Conservation (phyloP, 2,329 filamentous ascomycete species). For the Exophiala phaeomuriformis region DNA sequence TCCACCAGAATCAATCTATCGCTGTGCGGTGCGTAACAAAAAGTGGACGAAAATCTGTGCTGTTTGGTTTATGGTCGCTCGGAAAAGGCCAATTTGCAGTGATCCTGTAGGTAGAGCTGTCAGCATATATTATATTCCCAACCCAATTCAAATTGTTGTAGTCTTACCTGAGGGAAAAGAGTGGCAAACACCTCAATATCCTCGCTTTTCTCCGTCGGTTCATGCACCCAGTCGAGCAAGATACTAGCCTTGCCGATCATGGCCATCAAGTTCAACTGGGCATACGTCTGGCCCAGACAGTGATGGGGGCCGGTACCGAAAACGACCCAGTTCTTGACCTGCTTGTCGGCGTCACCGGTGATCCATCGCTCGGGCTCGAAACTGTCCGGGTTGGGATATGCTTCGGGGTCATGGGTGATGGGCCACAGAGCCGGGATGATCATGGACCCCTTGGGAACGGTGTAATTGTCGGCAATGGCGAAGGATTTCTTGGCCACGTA, state of each 20-base stretch:
- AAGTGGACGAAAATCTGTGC: neutral
- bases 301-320: conserved; percentile 96
- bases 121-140: neutral
- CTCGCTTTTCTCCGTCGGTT: conserved; percentile 74
- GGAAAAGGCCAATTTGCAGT: conserved; percentile 70
- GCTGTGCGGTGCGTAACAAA: neutral
- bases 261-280: conserved; percentile 76
- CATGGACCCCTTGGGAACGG: conserved; percentile 93
- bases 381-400: conserved; percentile 79
- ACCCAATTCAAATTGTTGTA: conserved; percentile 4
- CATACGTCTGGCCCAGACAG: conserved; percentile 90
- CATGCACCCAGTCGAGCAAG: conserved; percentile 82
- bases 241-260: conserved; percentile 87
- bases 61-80: conserved; percentile 33
- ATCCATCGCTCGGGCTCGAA: conserved; percentile 93
- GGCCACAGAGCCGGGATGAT: conserved; percentile 86
- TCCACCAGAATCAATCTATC: too few species aligned
- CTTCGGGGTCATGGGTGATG: conserved; percentile 83
- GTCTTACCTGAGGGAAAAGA: conserved; percentile 86
- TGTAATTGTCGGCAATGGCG: conserved; percentile 79
- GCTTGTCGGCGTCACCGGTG: conserved; percentile 76
- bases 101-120: conserved; percentile 52
- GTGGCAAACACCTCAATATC: conserved; percentile 98
- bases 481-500: conserved; percentile 93
- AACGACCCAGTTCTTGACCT: conserved; percentile 93